Base-by-base conservation (phyloP, 2,329 filamentous ascomycete genomes). In the Aspergillus quadrilineatus region DNA sequence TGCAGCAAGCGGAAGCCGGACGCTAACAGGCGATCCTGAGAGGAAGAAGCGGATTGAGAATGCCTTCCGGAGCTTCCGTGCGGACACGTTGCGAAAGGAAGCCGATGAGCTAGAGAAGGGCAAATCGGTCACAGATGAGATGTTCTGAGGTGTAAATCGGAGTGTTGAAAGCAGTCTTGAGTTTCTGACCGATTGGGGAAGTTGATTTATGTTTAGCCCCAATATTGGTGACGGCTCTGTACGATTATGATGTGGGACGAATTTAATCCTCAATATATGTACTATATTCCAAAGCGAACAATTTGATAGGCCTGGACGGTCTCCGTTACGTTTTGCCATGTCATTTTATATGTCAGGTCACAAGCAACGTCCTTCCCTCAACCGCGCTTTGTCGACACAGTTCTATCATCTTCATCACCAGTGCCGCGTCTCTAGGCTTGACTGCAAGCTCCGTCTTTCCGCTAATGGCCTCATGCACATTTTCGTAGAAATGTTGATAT, bases 31-130 rank as follows among this genome's bases (percentile, higher is more conserved):
- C 28, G 82, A 89, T 63, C 78, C 82, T 0, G 82, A 81, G 54
- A 76, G 78, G 14, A 77, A 75, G 60, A 72, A 77, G 63, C 76
- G 86, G 60, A 84, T 89, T 53, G 84, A 88, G 71, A 79, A 72
- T 50, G 87, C 86, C 0, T 89, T 87, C 59, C 77, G 81, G 62
- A 79, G 77, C 55, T 88, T 88, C 68, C 80, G 80, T 56, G 83
- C 83, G 0, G 86, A 89, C 72, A 79, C 82, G n/a, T 67, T 89
- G 65, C 80, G 82, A 64, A 79, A 77, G 59, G 79, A 89, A 72
- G 81, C 85, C 8, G 75, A 83, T 61, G 65, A 72, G 28, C 61
- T 89, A 57, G 85, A 88, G 59, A 72, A 68, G 0, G 70, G 68
- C 1, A 62, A 69, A 17, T 67, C 61, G 39, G 62, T 68, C 5